Base-by-base conservation (phyloP, 495 filamentous ascomycete genomes). In the Neurospora sp. region DNA sequence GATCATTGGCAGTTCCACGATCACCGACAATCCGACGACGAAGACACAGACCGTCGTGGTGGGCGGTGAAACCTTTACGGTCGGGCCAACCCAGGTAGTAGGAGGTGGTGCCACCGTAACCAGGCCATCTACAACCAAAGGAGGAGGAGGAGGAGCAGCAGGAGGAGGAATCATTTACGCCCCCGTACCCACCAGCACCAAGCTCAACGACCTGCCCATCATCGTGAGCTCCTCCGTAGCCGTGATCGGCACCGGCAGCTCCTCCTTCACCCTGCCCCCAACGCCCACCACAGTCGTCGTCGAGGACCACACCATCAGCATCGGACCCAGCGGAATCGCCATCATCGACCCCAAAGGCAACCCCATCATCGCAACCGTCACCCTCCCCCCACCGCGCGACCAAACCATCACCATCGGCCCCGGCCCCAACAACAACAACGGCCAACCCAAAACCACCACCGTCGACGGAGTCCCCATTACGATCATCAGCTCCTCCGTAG, bases 401-500 rank as follows among this genome's bases (percentile, higher is more conserved):
- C 82, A 88, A 54, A 85, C 82, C 12, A 75, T 90, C 66, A 83
- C 82, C 31, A 76, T 90, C 40, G 84, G 84, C 4, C 80, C 87
- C 4, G 74, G 73, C n/a, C 84, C 81, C 69, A 79, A 74, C 31
- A 77, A 73, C 60, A 75, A n/a, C n/a, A n/a, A n/a, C n/a, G n/a
- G n/a, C n/a, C n/a, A 82, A 5, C 82, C 85, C 62, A 80, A 83
- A 62, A 78, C 83, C 27, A 82, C 84, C 16, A 81, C 87, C 27
- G 76, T 83, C 18, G 86, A 84, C 41, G 86, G 82, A 5, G 79
- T 84, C 38, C 77, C 85, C 14, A 80, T 87, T 69, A 86, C 85
- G 10, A 83, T 82, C 8, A 82, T 87, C 60, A 84, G 85, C 37
- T 72, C 78, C 40, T 81, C 84, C 0, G 75, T 82, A 42, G 76